Evolutionary conservation across 495 filamentous ascomycete species (phyloP).

Genomic region (Letharia columbiana): DNA sequence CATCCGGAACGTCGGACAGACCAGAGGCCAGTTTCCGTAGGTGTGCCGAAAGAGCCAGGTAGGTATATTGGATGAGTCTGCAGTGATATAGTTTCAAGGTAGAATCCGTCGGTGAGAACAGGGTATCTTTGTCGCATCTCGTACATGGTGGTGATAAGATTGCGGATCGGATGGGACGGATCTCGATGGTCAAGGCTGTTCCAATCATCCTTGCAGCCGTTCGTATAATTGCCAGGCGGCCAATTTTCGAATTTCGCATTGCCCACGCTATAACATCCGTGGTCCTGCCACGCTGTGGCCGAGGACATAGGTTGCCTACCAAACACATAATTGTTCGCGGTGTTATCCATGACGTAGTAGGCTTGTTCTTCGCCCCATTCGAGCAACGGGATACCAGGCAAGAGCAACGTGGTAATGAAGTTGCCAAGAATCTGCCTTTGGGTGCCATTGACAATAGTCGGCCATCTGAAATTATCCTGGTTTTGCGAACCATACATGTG

Average conservation of each 20-base stretch:
- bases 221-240: constrained; percentile 36
- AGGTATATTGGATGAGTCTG: constrained; percentile 37
- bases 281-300: constrained; percentile 43
- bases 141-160: constrained; percentile 41
- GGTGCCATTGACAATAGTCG: constrained; percentile 41
- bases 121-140: constrained; percentile 41
- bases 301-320: constrained; percentile 43
- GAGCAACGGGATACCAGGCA: constrained; percentile 43
- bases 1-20: constrained; percentile 35
- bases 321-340: constrained; percentile 43
- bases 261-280: constrained; percentile 45
- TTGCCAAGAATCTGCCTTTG: constrained; percentile 38
- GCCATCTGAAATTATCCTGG: constrained; percentile 48
- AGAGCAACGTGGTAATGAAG: constrained; percentile 38
- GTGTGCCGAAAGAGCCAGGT: constrained; percentile 36
- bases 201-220: constrained; percentile 40
- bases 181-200: constrained; percentile 47
- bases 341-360: constrained; percentile 43
- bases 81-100: constrained; percentile 36
- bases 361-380: constrained; percentile 48
- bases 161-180: constrained; percentile 43
- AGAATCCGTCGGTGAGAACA: constrained; percentile 41
- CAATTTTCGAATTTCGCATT: constrained; percentile 38
- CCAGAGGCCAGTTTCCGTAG: constrained; percentile 43
- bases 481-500: constrained; percentile 46